Evolutionary conservation across 2,329 filamentous ascomycete genomes (phyloP).

Genomic region (Dactylellina cionopaga): DNA sequence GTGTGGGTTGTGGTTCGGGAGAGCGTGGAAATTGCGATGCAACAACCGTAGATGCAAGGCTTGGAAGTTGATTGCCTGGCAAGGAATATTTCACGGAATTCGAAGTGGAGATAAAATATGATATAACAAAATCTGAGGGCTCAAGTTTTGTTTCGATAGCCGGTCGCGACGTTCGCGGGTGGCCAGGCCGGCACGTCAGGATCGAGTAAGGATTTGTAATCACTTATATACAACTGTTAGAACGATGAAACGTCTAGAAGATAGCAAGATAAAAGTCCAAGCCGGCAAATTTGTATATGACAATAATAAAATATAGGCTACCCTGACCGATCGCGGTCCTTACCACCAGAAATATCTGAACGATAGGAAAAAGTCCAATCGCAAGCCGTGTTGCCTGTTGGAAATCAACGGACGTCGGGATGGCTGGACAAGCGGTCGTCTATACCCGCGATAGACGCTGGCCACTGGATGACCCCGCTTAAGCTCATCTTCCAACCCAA

Average conservation of each 20-base stretch:
- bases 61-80: too few species aligned
- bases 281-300: too few species aligned
- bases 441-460: slow-evolving; percentile 50
- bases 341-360: neutral
- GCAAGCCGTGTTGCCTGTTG: slow-evolving; percentile 44
- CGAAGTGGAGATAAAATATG: too few species aligned
- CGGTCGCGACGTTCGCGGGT: too few species aligned
- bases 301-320: neutral
- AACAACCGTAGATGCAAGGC: too few species aligned
- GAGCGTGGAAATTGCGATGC: too few species aligned
- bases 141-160: neutral
- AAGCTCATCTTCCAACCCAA: neutral
- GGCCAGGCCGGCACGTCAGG: slow-evolving; percentile 24
- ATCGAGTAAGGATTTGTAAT: slow-evolving; percentile 42
- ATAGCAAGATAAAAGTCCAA: too few species aligned
- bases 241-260: slow-evolving; percentile 10
- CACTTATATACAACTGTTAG: neutral
- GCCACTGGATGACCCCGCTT: too few species aligned
- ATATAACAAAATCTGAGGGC: neutral
- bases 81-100: too few species aligned
- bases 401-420: slow-evolving; percentile 35
- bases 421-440: slow-evolving; percentile 34
- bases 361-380: neutral
- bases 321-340: neutral
- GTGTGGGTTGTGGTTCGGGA: too few species aligned